A percentile compares a stretch with the other conserved stretches of the same genome.
Conservation (phyloP, 2,329 filamentous ascomycete species). For the Ilyonectria mors-panacis region DNA sequence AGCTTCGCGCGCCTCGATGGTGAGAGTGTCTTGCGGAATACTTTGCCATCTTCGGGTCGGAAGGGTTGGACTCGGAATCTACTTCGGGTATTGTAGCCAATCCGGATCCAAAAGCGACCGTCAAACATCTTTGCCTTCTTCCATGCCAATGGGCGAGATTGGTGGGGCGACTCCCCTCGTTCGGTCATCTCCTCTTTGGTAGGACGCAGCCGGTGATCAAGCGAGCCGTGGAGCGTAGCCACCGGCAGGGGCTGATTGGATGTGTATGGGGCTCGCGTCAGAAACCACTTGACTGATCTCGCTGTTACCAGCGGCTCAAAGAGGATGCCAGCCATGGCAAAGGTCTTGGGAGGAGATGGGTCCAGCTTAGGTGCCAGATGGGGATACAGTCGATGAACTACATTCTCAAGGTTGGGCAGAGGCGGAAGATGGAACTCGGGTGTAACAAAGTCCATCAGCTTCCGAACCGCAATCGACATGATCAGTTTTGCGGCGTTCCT, state of each 20-base stretch:
- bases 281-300: constrained; percentile 56
- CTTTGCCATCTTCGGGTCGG: constrained; percentile 58
- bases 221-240: constrained; percentile 43
- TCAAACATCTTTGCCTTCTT: constrained; percentile 64
- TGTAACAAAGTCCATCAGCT: constrained; percentile 65
- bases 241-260: constrained; percentile 54
- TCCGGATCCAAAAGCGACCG: constrained; percentile 73
- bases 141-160: constrained; percentile 52
- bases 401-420: constrained; percentile 60
- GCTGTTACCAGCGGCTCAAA: constrained; percentile 53
- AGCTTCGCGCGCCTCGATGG: constrained; percentile 53
- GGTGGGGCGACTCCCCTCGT: constrained; percentile 17
- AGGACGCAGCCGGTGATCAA: constrained; percentile 36
- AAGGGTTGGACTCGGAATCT: constrained; percentile 64
- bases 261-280: constrained; percentile 63
- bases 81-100: constrained; percentile 60
- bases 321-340: constrained; percentile 57
- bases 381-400: constrained; percentile 66
- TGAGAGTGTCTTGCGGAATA: constrained; percentile 63
- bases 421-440: constrained; percentile 62
- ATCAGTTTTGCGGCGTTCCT: constrained; percentile 58
- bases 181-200: constrained; percentile 26
- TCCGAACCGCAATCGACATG: constrained; percentile 63
- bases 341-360: constrained; percentile 54
- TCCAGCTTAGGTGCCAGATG: constrained; percentile 50